These are phyloP conservation scores for Yarrowia sp. DNA, from an alignment of 805 yeast species.

Conservation along the genomic window DNA sequence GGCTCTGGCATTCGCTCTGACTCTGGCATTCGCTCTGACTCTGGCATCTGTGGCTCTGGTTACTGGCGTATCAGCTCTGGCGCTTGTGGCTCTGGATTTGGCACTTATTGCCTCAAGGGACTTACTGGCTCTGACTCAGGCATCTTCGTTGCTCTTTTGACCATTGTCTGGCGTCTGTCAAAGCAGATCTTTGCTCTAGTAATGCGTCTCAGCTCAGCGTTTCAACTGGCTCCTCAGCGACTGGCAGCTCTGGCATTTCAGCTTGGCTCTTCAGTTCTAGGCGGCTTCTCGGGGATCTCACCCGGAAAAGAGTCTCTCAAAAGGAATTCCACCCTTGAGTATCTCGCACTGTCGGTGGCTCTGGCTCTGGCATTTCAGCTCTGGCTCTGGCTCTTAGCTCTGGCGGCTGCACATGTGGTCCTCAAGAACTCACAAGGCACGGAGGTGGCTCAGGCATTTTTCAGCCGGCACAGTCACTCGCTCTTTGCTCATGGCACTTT, in stretches of 20 bases:
- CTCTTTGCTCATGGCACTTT: background rate
- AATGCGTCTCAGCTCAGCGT: background rate
- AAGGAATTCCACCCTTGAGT: too few species aligned
- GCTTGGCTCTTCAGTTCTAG: background rate
- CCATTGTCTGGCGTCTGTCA: background rate
- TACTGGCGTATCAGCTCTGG: background rate
- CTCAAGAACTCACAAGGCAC: background rate
- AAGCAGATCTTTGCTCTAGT: background rate
- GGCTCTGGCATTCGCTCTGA: background rate
- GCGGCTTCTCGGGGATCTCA: too few species aligned
- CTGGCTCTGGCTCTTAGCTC: background rate
- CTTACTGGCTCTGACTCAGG: background rate
- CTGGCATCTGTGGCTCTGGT: background rate
- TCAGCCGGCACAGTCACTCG: background rate
- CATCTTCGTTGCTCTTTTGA: background rate
- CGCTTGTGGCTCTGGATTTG: background rate
- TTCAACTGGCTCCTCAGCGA: background rate
- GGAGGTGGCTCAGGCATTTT: background rate
- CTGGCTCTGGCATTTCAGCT: background rate
- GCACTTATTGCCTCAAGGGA: background rate
- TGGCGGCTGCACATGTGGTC: background rate
- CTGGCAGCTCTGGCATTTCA: background rate
- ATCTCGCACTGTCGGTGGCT: background rate
- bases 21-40: background rate
- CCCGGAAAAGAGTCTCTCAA: too few species aligned